Base-by-base conservation (phyloP, 768 basidiomycete genomes). In the Lenzites betulinus region DNA sequence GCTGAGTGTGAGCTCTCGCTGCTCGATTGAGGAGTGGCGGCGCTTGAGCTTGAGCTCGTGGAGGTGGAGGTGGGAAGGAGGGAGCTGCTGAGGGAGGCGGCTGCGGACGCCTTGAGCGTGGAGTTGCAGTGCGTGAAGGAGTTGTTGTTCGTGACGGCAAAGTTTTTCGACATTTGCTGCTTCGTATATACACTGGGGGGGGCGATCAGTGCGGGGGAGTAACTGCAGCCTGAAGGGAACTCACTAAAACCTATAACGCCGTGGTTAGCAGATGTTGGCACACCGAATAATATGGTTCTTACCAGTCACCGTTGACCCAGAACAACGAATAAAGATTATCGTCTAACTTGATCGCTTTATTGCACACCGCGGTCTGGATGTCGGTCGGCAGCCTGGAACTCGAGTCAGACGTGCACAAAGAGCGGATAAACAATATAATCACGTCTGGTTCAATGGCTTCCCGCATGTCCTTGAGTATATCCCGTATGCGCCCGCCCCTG, bases 81-180 rank as follows among this genome's bases (percentile, higher is more conserved):
- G 30, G 4, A 33, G 16, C 18, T 44, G 11, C 18, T 22, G 25
- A 28, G 23, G n/a, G 38, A 9, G 30, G 30, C 6, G 4, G 51
- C 18, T 28, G 28, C 25, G 30, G 56, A 51, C 3, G 51, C 28
- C 25, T 39, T 52, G n/a, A 54, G 55, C 5, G 58, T 64, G 1
- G 63, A 64, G 36, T 48, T 54, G 57, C 64, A 65, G n/a, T 62
- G 43, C 20, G 64, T 65, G 44, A 62, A 65, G 7, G 64, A 62
- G 54, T 65, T 62, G 55, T 65, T 65, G 47, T 62, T 53, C 23
- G 60, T 50, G 23, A 50, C 54, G 15, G 64, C 64, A 8, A 59
- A 54, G 41, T 65, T 58, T 33, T 41, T 53, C 41, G 43, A 39
- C 51, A 61, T 59, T 6, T 54, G 56, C 15, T 62, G 57, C 36